phyloP scores from a whole-genome alignment of 768 basidiomycete species.

The Lactarius deliciosus region DNA sequence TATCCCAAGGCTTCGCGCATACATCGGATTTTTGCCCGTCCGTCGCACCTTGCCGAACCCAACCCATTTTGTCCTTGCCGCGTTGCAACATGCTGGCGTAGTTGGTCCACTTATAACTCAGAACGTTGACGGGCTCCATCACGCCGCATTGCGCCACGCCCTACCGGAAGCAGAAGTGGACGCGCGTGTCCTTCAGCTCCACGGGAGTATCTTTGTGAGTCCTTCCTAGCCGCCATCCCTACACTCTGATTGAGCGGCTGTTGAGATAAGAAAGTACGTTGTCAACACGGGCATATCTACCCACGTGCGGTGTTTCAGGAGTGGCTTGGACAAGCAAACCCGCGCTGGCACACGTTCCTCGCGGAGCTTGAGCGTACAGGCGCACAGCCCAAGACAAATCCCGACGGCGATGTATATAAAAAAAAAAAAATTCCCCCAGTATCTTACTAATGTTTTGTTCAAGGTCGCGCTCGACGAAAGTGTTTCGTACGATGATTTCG shows the following conservation, averaged over 20 bases:
- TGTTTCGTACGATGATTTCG: conserved; percentile 71
- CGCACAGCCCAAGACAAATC: conserved; percentile 73
- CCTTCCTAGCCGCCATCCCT: not conserved
- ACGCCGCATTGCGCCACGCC: conserved; percentile 62
- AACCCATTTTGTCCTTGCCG: conserved; percentile 84
- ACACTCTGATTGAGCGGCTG: not conserved
- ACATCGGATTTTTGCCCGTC: conserved; percentile 84
- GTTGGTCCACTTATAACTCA: conserved; percentile 73
- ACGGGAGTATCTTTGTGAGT: conserved; percentile 81
- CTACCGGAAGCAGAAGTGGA: conserved; percentile 40
- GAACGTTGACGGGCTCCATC: conserved; percentile 95
- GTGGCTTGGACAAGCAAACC: conserved; percentile 70
- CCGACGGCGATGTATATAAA: conserved; percentile 91
- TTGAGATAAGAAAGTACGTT: conserved; percentile 64
- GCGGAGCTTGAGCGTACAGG: conserved; percentile 62
- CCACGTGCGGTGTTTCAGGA: conserved; percentile 71
- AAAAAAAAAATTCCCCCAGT: too few relatives aligned
- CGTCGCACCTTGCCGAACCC: conserved; percentile 83
- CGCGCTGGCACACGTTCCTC: conserved; percentile 70
- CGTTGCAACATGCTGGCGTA: conserved; percentile 67
- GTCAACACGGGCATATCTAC: conserved; percentile 67
- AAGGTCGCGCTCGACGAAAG: conserved; percentile 80
- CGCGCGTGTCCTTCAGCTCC: conserved; percentile 71
- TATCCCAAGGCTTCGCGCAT: conserved; percentile 58
- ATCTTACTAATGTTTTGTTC: not conserved